Percentiles rank a stretch among this genome's conserved stretches.
Evolutionary conservation across 345 rosid species (phyloP).

Genomic region (Eucalyptus regnans): DNA sequence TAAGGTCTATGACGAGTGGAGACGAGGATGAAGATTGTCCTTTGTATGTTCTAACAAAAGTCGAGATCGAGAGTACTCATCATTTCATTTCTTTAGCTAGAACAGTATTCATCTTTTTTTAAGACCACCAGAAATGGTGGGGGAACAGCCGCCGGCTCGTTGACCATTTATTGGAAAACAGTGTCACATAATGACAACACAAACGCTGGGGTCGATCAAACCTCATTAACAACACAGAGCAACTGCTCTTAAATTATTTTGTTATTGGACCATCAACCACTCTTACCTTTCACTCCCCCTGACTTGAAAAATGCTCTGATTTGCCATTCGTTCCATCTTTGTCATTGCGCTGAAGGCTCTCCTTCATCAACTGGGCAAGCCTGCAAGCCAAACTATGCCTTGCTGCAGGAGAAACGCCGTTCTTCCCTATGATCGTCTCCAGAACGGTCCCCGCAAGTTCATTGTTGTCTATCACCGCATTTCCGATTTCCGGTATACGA

Average conservation of each 20-base stretch:
- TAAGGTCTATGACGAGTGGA: no score
- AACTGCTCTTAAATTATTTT: neutral
- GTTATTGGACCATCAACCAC: neutral
- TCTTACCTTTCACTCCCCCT: neutral
- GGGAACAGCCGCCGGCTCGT: neutral
- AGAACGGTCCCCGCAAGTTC: constrained; percentile 47
- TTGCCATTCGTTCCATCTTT: neutral
- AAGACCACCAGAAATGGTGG: neutral
- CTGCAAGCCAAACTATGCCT: constrained; percentile 43
- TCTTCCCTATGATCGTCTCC: constrained; percentile 62
- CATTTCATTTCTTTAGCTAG: neutral
- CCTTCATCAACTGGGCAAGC: constrained; percentile 20
- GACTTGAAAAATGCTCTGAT: neutral
- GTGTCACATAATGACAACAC: neutral
- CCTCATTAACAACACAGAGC: neutral
- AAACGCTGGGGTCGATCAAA: neutral
- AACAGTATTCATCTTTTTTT: neutral
- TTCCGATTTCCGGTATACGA: constrained; percentile 25
- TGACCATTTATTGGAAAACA: neutral
- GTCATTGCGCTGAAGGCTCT: neutral
- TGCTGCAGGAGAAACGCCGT: constrained; percentile 68
- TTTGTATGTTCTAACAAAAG: no score
- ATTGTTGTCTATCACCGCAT: constrained; percentile 50
- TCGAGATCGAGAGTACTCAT: neutral
- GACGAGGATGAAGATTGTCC: no score